These are phyloP conservation scores for Leishmania braziliensis DNA, from an alignment of 208 protist species.

Conservation along the genomic window DNA sequence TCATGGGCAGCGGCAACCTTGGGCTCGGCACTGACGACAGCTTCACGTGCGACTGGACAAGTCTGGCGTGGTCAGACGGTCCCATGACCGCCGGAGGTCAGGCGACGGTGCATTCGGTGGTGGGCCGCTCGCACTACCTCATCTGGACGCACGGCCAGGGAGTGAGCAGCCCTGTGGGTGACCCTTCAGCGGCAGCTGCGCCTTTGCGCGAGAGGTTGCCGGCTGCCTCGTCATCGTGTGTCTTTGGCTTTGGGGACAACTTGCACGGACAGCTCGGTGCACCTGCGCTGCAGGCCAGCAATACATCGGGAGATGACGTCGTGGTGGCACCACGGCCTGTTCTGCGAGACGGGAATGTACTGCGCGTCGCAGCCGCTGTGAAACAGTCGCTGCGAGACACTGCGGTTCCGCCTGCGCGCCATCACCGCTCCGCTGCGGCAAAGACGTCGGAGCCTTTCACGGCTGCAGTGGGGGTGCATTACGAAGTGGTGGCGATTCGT, in stretches of 20 bases:
- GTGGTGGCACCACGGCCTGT: slow-evolving; percentile 28
- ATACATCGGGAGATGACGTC: not conserved
- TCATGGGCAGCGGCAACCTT: slow-evolving; percentile 61
- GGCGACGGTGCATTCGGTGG: slow-evolving; percentile 25
- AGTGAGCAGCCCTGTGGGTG: not conserved
- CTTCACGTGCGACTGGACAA: slow-evolving; percentile 26
- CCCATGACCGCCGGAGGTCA: not conserved
- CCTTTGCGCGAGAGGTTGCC: not conserved
- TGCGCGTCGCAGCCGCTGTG: slow-evolving; percentile 21
- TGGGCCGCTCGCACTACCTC: slow-evolving; percentile 66
- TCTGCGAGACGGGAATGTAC: slow-evolving; percentile 40
- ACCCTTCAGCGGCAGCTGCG: not conserved
- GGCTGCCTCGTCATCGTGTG: not conserved
- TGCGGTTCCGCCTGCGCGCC: not conserved
- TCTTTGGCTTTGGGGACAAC: slow-evolving; percentile 85
- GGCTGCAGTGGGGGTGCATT: not conserved
- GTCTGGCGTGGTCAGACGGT: slow-evolving; percentile 6
- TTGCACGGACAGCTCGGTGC: slow-evolving; percentile 72
- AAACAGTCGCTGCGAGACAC: slow-evolving; percentile 2
- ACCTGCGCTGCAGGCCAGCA: not conserved
- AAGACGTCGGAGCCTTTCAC: not conserved
- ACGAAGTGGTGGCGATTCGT: slow-evolving; percentile 42
- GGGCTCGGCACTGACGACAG: slow-evolving; percentile 60
- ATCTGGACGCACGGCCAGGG: slow-evolving; percentile 20
- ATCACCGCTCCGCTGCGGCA: not conserved